Percentiles rank a stretch among this genome's conserved stretches.
phyloP scores from a whole-genome alignment of 2,329 filamentous ascomycete genomes.

The Cryphonectria radicalis region DNA sequence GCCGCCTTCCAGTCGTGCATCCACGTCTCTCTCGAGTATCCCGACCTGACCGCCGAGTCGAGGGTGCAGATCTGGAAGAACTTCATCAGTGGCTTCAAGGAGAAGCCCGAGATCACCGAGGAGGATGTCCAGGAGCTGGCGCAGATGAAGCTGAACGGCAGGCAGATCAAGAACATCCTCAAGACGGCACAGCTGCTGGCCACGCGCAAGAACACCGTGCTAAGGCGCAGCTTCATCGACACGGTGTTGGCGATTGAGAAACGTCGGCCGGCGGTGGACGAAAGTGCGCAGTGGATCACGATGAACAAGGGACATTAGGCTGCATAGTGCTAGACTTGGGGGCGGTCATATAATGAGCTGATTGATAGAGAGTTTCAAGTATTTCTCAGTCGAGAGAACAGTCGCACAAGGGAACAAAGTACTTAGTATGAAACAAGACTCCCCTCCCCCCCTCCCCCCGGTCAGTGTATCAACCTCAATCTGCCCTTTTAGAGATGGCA shows the following conservation, averaged over 20 bases:
- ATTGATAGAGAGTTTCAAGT: not conserved
- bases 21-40: conserved; percentile 53
- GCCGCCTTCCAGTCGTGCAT: conserved; percentile 53
- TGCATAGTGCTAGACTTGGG: no score
- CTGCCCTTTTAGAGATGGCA: conserved; percentile 4
- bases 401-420: not conserved
- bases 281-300: conserved; percentile 1
- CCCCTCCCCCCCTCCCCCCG: no score
- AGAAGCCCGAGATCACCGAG: conserved; percentile 37
- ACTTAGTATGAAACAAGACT: not conserved
- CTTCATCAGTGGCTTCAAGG: conserved; percentile 42
- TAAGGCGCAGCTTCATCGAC: conserved; percentile 38
- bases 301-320: not conserved
- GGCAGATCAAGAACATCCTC: conserved; percentile 44
- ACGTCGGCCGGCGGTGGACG: conserved; percentile 32
- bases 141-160: conserved; percentile 41
- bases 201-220: conserved; percentile 41
- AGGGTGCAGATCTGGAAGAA: conserved; percentile 45
- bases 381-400: not conserved
- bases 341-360: not conserved
- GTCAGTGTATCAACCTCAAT: not conserved
- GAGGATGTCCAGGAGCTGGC: conserved; percentile 44
- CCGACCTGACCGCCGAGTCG: conserved; percentile 43
- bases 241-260: conserved; percentile 38
- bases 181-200: conserved; percentile 41